Base-by-base conservation (phyloP, 257 asterid species). In the Nicotiana paniculata region DNA sequence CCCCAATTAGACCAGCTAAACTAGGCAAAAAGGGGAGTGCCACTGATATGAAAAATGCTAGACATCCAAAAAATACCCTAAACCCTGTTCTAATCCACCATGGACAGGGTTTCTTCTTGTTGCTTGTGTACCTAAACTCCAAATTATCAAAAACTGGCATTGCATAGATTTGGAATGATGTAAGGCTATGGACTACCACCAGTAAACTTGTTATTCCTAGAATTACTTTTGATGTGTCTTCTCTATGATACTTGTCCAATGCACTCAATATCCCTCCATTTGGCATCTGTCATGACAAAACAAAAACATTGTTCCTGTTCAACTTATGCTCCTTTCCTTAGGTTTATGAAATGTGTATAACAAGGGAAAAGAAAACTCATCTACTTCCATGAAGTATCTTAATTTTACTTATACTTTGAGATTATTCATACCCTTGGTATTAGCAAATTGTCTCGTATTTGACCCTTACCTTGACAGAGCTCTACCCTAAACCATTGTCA, bases 111-210 rank as follows among this genome's bases (percentile, higher is more conserved):
- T 80, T 86, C 54, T 91, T 88, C 72, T 83, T 88, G 84, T 83
- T 93, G 90, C 93, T 95, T 26, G 95, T 92, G 89, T 90, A 95
- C 83, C 90, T 90, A 87, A 88, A 90, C 89, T 95, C 98, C 86
- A 93, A 84, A 80, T 95, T 93, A 89, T 95, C 98, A 33, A 95
- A 93, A 81, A 89, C 95, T 8, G 98, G 98, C 98, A 95, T 95
- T 35, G 98, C 97, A 57, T 95, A 95, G 79, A 93, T 91, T 87
- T 93, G 98, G 90, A 95, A 95, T 5, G 98, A 91, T 17, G 97
- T 91, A 24, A 95, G 90, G 87, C 97, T 68, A 87, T 93, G 91
- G 86, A 90, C 87, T 85, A 90, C 96, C 16, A 95, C 88, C 12
- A 93, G 85, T 70, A 95, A 88, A 82, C 96, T 91, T 54, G 95